Evolutionary conservation across 208 protist genomes (phyloP).

Genomic region (Sergeia podlipaevii): DNA sequence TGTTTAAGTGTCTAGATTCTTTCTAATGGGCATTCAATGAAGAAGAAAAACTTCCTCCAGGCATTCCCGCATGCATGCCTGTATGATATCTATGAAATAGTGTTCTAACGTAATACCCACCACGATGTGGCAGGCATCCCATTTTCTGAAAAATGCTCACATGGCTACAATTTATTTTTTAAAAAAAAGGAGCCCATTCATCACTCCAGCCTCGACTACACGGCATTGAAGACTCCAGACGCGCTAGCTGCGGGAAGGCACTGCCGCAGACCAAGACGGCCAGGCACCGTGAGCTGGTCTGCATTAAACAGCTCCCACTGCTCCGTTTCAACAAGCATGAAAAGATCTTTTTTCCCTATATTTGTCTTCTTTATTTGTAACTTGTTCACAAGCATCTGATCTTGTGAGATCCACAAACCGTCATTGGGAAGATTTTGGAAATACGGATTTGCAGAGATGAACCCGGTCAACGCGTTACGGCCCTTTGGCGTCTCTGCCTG

Average conservation of each 20-base stretch:
- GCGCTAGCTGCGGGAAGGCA: background rate
- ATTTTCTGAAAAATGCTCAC: background rate
- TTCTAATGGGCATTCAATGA: too few species aligned
- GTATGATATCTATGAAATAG: too few species aligned
- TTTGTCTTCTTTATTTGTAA: constrained; percentile 31
- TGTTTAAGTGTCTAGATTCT: too few species aligned
- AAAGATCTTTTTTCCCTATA: constrained; percentile 18
- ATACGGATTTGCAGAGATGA: constrained; percentile 64
- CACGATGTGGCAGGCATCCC: too few species aligned
- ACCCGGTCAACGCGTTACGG: constrained; percentile 83
- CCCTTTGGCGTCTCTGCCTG: constrained; percentile 38
- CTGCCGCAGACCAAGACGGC: constrained; percentile 55
- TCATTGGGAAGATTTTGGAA: constrained; percentile 51
- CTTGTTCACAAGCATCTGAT: constrained; percentile 68
- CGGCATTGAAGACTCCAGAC: background rate
- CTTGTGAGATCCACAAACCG: constrained; percentile 82
- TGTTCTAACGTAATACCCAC: too few species aligned
- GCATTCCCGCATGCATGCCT: too few species aligned
- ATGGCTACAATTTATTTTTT: background rate
- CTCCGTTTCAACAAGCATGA: constrained; percentile 68
- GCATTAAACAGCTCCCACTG: constrained; percentile 88
- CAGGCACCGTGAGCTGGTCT: constrained; percentile 79
- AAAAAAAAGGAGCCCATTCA: constrained; percentile 9
- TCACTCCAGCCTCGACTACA: too few species aligned
- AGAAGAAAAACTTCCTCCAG: too few species aligned